Evolutionary conservation across 306 rosid species (phyloP).

Genomic region (Psophocarpus tetragonolobus): DNA sequence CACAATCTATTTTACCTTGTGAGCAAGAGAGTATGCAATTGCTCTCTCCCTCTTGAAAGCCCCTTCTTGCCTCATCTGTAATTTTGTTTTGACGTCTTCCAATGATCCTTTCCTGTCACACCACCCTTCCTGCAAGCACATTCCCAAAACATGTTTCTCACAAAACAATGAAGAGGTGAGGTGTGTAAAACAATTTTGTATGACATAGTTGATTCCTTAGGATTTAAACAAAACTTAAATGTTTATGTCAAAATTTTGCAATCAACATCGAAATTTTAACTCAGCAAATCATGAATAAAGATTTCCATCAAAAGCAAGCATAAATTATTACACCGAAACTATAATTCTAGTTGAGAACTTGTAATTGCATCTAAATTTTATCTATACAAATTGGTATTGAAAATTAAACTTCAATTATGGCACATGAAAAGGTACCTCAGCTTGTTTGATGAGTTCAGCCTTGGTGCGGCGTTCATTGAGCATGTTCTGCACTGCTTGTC

Average conservation of each 20-base stretch:
- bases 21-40: constrained; percentile 80
- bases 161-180: neutral
- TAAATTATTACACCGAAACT: neutral
- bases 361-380: neutral
- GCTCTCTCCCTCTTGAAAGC: constrained; percentile 92
- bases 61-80: constrained; percentile 85
- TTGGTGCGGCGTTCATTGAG: constrained; percentile 60
- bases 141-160: neutral
- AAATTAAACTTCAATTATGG: too few species aligned
- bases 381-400: too few species aligned
- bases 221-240: neutral
- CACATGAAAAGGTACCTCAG: constrained; percentile 52
- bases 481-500: constrained; percentile 80
- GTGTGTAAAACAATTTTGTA: neutral
- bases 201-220: neutral
- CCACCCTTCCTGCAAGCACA: constrained; percentile 75
- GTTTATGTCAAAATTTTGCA: too few species aligned
- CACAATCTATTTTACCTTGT: constrained; percentile 53
- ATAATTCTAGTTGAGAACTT: too few species aligned
- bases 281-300: too few species aligned
- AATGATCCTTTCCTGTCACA: constrained; percentile 83
- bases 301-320: neutral
- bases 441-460: constrained; percentile 72
- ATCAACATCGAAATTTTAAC: too few species aligned
- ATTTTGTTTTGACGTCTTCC: constrained; percentile 63